Evolutionary conservation across 495 filamentous ascomycete species (phyloP).

Genomic region (Xylaria cubensis): DNA sequence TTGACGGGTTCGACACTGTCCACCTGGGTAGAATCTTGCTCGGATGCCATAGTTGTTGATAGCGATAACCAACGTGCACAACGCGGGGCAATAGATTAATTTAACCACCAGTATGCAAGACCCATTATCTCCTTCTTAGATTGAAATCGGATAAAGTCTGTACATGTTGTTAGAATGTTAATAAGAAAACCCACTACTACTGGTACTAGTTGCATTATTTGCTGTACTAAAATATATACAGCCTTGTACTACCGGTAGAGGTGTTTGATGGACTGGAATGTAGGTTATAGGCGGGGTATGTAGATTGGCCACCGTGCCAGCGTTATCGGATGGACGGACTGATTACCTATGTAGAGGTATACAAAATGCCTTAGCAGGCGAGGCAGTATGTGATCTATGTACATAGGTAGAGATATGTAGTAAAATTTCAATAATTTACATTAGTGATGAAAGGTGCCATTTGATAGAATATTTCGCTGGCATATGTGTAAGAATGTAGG

Average conservation of each 20-base stretch:
- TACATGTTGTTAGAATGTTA: neutral
- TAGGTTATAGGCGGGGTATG: constrained; percentile 7
- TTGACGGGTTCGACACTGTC: constrained; percentile 27
- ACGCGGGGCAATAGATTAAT: neutral
- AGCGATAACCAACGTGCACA: neutral
- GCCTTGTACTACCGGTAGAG: neutral
- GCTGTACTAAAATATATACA: neutral
- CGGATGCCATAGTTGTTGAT: constrained; percentile 30
- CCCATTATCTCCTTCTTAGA: neutral
- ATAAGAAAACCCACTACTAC: neutral
- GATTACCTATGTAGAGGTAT: neutral
- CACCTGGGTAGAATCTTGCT: constrained; percentile 19
- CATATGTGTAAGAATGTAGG: neutral
- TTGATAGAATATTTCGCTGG: neutral
- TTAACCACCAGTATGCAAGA: neutral
- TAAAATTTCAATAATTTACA: neutral
- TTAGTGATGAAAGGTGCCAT: neutral
- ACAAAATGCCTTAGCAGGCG: too few species aligned
- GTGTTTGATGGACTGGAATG: neutral
- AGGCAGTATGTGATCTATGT: neutral
- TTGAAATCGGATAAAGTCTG: neutral
- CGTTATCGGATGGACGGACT: neutral
- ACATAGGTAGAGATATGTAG: neutral
- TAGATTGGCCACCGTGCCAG: neutral
- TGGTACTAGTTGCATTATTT: neutral